Evolutionary conservation across 257 asterid genomes (phyloP).

Genomic region (Striga asiatica): DNA sequence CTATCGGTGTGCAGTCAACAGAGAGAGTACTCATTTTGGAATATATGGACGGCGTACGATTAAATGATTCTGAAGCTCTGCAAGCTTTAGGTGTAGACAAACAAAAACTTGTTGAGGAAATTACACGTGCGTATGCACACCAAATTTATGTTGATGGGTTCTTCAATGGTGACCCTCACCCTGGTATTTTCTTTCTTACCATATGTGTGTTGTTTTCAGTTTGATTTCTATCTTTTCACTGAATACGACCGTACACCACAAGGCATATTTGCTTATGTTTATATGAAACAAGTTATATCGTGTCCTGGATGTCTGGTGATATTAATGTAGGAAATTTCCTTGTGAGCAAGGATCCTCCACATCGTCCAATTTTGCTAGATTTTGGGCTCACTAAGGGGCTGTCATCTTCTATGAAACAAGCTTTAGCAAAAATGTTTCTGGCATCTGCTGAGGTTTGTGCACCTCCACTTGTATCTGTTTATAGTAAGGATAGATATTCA

Average conservation of each 20-base stretch:
- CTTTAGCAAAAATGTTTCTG: conserved; percentile 95
- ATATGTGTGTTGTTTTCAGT: background rate
- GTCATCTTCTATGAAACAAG: conserved; percentile 64
- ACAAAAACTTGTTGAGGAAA: conserved; percentile 90
- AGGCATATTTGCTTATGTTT: conserved; percentile 3
- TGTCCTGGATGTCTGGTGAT: conserved; percentile 17
- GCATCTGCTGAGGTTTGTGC: conserved; percentile 90
- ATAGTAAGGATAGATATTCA: background rate
- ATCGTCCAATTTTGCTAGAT: conserved; percentile 86
- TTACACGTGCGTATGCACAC: conserved; percentile 97
- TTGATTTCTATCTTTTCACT: background rate
- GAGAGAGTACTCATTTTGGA: conserved; percentile 84
- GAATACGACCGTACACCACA: background rate
- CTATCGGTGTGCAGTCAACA: conserved; percentile 52
- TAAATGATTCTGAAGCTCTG: conserved; percentile 70
- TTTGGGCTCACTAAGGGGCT: conserved; percentile 89
- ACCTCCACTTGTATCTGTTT: conserved; percentile 4
- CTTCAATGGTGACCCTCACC: conserved; percentile 99
- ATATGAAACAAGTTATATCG: background rate
- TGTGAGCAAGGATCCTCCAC: conserved; percentile 89
- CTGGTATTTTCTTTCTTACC: conserved; percentile 33
- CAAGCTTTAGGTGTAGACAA: conserved; percentile 75
- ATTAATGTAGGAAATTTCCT: conserved; percentile 74
- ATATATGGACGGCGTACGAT: conserved; percentile 92
- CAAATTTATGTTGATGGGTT: conserved; percentile 95